A percentile compares a stretch with the other conserved stretches of the same genome.
Conservation (phyloP, 2,329 filamentous ascomycete genomes). For the Pleoardoris graminearum region DNA sequence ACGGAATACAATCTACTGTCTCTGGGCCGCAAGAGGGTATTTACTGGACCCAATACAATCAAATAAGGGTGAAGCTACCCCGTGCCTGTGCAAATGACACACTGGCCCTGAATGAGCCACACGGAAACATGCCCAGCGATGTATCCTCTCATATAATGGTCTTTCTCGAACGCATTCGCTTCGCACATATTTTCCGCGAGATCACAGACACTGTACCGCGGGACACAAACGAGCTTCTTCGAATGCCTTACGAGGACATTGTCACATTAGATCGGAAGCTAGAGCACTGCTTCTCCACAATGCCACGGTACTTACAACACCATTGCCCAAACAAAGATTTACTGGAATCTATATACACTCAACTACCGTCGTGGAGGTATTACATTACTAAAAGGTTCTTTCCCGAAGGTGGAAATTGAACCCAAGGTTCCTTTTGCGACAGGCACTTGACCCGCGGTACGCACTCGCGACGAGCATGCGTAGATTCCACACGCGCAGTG, state of each 20-base stretch:
- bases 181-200: conserved; percentile 41
- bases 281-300: conserved; percentile 26
- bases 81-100: conserved; percentile 40
- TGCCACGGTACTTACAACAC: conserved; percentile 41
- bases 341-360: conserved; percentile 9
- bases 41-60: conserved; percentile 41
- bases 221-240: conserved; percentile 15
- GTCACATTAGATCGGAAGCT: conserved; percentile 41
- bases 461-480: conserved; percentile 7
- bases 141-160: conserved; percentile 46
- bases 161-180: conserved; percentile 20
- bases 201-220: conserved; percentile 40
- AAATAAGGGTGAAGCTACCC: conserved; percentile 45
- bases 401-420: conserved; percentile 11
- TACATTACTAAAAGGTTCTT: neutral
- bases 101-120: conserved; percentile 20
- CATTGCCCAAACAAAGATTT: conserved; percentile 3
- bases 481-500: conserved; percentile 7
- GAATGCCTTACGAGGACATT: conserved; percentile 31
- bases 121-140: conserved; percentile 12
- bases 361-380: conserved; percentile 6
- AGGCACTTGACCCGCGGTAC: conserved; percentile 4
- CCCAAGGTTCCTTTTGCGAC: conserved; percentile 9
- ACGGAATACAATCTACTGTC: conserved; percentile 15
- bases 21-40: conserved; percentile 34